Evolutionary conservation across 495 filamentous ascomycete species (phyloP).

Genomic region (Trichoderma virens): DNA sequence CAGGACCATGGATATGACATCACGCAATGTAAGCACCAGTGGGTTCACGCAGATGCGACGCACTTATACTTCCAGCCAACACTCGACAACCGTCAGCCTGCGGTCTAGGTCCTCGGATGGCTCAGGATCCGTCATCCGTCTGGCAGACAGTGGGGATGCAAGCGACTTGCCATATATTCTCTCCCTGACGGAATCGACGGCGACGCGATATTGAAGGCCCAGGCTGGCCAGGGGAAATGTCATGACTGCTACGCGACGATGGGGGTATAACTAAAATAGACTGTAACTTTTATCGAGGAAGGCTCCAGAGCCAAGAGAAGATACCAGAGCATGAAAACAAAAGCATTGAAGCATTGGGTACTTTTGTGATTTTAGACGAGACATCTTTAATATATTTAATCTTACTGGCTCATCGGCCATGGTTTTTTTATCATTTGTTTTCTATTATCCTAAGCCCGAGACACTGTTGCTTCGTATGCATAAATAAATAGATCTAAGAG

Average conservation of each 20-base stretch:
- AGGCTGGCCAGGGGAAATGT: neutral
- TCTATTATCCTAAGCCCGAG: too few species aligned
- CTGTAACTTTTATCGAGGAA: neutral
- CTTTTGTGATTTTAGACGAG: neutral
- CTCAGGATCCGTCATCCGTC: slow-evolving; percentile 10
- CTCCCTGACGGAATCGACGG: neutral
- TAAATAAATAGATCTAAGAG: too few species aligned
- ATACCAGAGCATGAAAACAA: neutral
- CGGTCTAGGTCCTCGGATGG: slow-evolving; percentile 22
- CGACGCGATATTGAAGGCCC: neutral
- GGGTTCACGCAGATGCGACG: slow-evolving; percentile 36
- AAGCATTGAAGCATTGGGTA: neutral
- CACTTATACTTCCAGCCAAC: slow-evolving; percentile 29
- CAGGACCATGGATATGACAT: slow-evolving; percentile 15
- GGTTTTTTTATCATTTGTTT: too few species aligned
- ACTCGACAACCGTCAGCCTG: slow-evolving; percentile 31
- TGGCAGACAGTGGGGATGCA: slow-evolving; percentile 3
- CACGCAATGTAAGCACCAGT: slow-evolving; percentile 16
- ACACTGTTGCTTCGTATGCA: too few species aligned
- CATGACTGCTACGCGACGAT: neutral
- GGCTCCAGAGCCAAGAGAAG: neutral
- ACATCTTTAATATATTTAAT: neutral
- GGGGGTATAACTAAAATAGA: neutral
- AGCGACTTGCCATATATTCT: slow-evolving; percentile 10
- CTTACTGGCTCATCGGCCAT: neutral